Conservation (phyloP, 2,329 filamentous ascomycete species). For the Colletotrichum salicis region DNA sequence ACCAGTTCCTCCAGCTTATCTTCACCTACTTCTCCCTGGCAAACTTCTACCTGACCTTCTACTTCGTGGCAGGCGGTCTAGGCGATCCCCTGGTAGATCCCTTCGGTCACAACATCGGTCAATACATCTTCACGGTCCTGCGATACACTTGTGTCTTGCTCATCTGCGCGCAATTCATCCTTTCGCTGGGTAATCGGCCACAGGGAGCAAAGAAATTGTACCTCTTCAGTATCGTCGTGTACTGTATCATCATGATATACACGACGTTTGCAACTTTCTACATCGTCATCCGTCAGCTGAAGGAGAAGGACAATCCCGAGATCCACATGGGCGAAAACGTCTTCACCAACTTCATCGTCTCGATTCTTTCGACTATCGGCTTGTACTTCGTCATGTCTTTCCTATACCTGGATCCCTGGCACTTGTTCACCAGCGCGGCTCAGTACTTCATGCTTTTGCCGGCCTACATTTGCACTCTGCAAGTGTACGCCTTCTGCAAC, state of each 20-base stretch:
- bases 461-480: slow-evolving; percentile 94
- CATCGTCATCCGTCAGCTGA: slow-evolving; percentile 87
- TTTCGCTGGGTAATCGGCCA: slow-evolving; percentile 94
- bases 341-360: slow-evolving; percentile 95
- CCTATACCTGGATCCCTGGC: slow-evolving; percentile 97
- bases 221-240: slow-evolving; percentile 87
- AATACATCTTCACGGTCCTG: slow-evolving; percentile 85
- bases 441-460: slow-evolving; percentile 96
- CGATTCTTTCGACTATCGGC: slow-evolving; percentile 86
- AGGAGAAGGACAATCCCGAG: slow-evolving; percentile 54
- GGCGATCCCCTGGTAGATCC: slow-evolving; percentile 84
- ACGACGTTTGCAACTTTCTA: slow-evolving; percentile 90
- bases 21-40: slow-evolving; percentile 99
- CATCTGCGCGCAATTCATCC: slow-evolving; percentile 94
- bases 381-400: slow-evolving; percentile 97
- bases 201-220: slow-evolving; percentile 96
- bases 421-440: slow-evolving; percentile 92
- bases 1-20: slow-evolving; percentile 89
- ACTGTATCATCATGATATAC: slow-evolving; percentile 93
- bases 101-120: slow-evolving; percentile 87
- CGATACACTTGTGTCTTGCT: slow-evolving; percentile 87
- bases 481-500: slow-evolving; percentile 99
- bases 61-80: slow-evolving; percentile 94
- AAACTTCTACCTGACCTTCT: slow-evolving; percentile 99
- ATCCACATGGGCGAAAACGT: slow-evolving; percentile 80